Evolutionary conservation across 2,329 filamentous ascomycete genomes (phyloP), one percentile per base, ranked within the genome.

Genomic region (Chaetomium sp.): DNA sequence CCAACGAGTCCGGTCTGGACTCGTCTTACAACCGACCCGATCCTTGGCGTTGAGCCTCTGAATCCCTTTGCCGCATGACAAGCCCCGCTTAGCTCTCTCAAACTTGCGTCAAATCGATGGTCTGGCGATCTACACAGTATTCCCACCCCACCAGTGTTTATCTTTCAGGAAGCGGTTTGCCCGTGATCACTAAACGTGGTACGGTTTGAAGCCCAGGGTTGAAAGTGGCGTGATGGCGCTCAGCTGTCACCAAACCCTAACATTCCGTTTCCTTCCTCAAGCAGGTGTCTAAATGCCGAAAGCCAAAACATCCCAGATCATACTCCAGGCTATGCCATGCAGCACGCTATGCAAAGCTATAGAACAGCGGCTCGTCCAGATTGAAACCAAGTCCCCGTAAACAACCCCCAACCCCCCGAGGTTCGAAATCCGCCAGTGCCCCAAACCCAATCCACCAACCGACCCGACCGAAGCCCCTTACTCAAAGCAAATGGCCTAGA

Each of bases 401-500:
- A n/a, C n/a, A n/a, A 49, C 9, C 27, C 16, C 5, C 25, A 13
- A 4, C n/a, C 13, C 16, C 16, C 10, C 9, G 16, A 16, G n/a
- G 9, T 51, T 23, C 21, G 10, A 59, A 29, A 5, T 10, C 42
- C 42, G 19, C n/a, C n/a, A 47, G 2, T 47, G 10, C 45, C 9
- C 45, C 45, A 47, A 21, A 38, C 19, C 57, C 47, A 49, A 35
- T 21, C 45, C 45, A 47, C 54, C n/a, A 19, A 8, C 9, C 27
- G 21, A 45, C 31, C 55, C 33, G 10, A 27, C 23, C 54, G 23
- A 10, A 8, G 3, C 57, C 16, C 23, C n/a, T 19, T 10, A n/a
- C 25, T n/a, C 27, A 29, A 29, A 29, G 3, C 33, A 53, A 47
- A 49, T n/a, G 8, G 27, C 51, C 16, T 42, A 97, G 72, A 99